A percentile compares a stretch with the other conserved stretches of the same genome.
Evolutionary conservation across 1,284 basidiomycete genomes (phyloP).

Genomic region (Dichomitus squalens): DNA sequence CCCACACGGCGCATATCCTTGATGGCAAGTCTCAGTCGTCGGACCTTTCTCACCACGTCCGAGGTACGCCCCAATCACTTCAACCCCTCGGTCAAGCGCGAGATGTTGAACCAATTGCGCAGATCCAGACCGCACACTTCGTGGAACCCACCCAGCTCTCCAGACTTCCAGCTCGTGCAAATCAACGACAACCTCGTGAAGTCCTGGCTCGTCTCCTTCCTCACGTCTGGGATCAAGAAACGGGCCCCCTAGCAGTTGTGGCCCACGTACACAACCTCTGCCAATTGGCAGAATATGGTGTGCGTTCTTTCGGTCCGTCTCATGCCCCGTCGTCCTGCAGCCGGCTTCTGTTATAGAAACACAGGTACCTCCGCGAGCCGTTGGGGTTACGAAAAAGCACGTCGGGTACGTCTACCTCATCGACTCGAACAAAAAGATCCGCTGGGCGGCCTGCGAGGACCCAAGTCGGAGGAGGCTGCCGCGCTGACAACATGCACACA

Average conservation of each 20-base stretch:
- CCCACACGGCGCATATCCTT: slow-evolving; percentile 81
- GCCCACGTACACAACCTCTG: slow-evolving; percentile 80
- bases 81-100: background rate
- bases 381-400: slow-evolving; percentile 90
- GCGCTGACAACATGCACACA: slow-evolving; percentile 76
- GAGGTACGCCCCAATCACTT: slow-evolving; percentile 60
- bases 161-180: slow-evolving; percentile 82
- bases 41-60: slow-evolving; percentile 82
- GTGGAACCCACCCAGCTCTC: slow-evolving; percentile 62
- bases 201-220: slow-evolving; percentile 85
- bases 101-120: background rate
- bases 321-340: background rate
- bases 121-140: slow-evolving; percentile 87
- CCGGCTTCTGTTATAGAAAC: background rate
- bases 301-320: slow-evolving; percentile 36
- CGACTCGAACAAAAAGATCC: slow-evolving; percentile 81
- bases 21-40: slow-evolving; percentile 79
- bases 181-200: slow-evolving; percentile 92
- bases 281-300: slow-evolving; percentile 80
- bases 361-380: slow-evolving; percentile 74
- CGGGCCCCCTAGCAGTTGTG: slow-evolving; percentile 70
- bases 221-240: slow-evolving; percentile 74
- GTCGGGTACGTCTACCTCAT: slow-evolving; percentile 94
- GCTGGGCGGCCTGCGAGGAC: slow-evolving; percentile 95
- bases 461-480: slow-evolving; percentile 72